phyloP scores from a whole-genome alignment of 306 rosid species.

The Argentina anserina region DNA sequence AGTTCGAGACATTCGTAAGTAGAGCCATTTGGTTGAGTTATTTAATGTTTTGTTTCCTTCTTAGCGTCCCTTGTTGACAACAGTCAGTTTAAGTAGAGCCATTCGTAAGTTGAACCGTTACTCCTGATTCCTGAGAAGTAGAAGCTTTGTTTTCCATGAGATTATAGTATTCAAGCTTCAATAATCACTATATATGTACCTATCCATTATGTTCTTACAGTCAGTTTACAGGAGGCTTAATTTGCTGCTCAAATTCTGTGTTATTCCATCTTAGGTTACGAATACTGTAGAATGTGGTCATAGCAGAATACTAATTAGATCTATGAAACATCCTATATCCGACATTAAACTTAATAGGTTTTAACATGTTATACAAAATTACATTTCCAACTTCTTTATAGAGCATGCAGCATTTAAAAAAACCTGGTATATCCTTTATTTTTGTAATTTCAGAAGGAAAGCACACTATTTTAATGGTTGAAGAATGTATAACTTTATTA shows the following conservation, averaged over 20 bases:
- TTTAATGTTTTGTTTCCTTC: background rate
- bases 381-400: background rate
- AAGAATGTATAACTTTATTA: background rate
- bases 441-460: background rate
- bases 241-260: background rate
- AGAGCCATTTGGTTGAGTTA: slow-evolving; percentile 7
- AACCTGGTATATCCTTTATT: background rate
- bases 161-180: background rate
- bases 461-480: background rate
- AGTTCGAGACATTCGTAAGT: slow-evolving; percentile 76
- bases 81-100: no score
- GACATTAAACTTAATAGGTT: background rate
- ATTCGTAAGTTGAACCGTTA: background rate
- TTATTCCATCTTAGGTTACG: background rate
- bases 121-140: background rate
- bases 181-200: background rate
- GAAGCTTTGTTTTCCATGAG: background rate
- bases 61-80: background rate
- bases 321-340: background rate
- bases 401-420: background rate
- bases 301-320: background rate
- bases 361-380: background rate
- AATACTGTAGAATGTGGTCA: background rate
- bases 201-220: background rate
- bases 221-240: background rate